Base-by-base conservation (phyloP, 2,329 filamentous ascomycete species). In the Paecilomyces formosus region DNA sequence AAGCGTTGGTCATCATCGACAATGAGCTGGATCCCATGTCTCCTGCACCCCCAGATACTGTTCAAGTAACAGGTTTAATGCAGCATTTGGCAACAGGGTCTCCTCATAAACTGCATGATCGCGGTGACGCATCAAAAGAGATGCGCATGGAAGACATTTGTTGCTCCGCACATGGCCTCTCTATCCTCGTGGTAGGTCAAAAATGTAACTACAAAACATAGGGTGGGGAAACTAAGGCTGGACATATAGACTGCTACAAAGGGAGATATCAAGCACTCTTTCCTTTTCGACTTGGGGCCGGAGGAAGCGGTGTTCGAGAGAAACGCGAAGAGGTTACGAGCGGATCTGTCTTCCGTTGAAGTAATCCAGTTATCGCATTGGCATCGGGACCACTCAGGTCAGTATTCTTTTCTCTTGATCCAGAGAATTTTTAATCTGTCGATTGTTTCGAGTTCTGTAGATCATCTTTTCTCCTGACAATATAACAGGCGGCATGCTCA, bases 1-100 rank as follows among this genome's bases (percentile, higher is more conserved):
- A 82, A 33, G 76, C 81, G 24, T 67, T 74, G 4, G 74, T 82
- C 31, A 77, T 84, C 58, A 76, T 84, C 58, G 79, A 82, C 66
- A 81, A 84, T 70, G 81, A 84, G 60, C 70, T 83, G 50, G 81
- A 84, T 62, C 76, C 79, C 3, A 76, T 83, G 58, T 82, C 81
- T 1, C 74, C 77, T 1, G 72, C 76, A 18, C 70, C 77, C 0
- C 74, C 77, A 21, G 71, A 76, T 7, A 76, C 73, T 1, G 72
- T 82, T 52, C 68, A 76, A 24, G 68, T 80, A 26, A 63, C 70
- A 0, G 78, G 79, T 12, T 72, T 74, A 22, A 68, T 83, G 62
- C 72, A 72, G 28, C 73, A 76, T 13, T 68, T 80, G 2, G 77
- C 74, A 0, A 61, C 77, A 26, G 66, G 64, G 21, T 74, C 75